These are phyloP conservation scores for Sporisorium iseilematis-ciliati DNA, from an alignment of 1,284 basidiomycete genomes.

Conservation along the genomic window DNA sequence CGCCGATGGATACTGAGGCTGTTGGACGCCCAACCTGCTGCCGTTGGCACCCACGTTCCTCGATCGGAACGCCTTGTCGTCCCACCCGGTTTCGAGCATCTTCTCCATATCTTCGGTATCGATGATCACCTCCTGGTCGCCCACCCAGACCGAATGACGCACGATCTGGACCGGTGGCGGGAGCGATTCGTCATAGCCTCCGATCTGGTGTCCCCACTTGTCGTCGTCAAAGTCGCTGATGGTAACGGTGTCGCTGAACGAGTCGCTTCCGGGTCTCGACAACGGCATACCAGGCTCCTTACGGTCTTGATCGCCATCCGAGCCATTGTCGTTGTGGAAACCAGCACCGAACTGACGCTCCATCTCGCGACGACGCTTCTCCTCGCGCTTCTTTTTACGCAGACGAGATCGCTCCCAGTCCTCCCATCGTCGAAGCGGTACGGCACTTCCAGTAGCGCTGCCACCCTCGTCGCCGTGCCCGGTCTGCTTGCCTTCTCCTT, in stretches of 20 bases:
- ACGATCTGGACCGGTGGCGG: slow-evolving; percentile 63
- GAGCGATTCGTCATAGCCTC: slow-evolving; percentile 65
- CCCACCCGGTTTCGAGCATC: slow-evolving; percentile 64
- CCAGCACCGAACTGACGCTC: slow-evolving; percentile 74
- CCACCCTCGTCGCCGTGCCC: slow-evolving; percentile 80
- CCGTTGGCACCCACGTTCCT: slow-evolving; percentile 12
- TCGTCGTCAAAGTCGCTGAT: slow-evolving; percentile 80
- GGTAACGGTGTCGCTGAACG: slow-evolving; percentile 42
- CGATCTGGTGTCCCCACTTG: slow-evolving; percentile 80
- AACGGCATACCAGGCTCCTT: slow-evolving; percentile 43
- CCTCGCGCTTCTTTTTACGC: slow-evolving; percentile 89
- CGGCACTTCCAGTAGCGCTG: slow-evolving; percentile 74
- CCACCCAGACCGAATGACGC: slow-evolving; percentile 59
- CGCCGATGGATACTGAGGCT: slow-evolving; percentile 44
- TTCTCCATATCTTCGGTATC: slow-evolving; percentile 62
- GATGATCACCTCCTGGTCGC: slow-evolving; percentile 55
- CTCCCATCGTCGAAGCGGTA: slow-evolving; percentile 95
- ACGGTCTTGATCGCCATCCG: slow-evolving; percentile 50
- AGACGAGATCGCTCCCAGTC: slow-evolving; percentile 98
- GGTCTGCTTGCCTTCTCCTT: slow-evolving; percentile 73
- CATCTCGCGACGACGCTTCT: slow-evolving; percentile 75
- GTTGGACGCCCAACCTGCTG: slow-evolving; percentile 11
- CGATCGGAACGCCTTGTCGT: slow-evolving; percentile 47
- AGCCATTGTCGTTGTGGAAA: slow-evolving; percentile 75
- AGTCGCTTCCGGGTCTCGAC: slow-evolving; percentile 44